These are phyloP conservation scores for Kluyveromyces lactis DNA, from an alignment of 805 yeast genomes.

Conservation along the genomic window DNA sequence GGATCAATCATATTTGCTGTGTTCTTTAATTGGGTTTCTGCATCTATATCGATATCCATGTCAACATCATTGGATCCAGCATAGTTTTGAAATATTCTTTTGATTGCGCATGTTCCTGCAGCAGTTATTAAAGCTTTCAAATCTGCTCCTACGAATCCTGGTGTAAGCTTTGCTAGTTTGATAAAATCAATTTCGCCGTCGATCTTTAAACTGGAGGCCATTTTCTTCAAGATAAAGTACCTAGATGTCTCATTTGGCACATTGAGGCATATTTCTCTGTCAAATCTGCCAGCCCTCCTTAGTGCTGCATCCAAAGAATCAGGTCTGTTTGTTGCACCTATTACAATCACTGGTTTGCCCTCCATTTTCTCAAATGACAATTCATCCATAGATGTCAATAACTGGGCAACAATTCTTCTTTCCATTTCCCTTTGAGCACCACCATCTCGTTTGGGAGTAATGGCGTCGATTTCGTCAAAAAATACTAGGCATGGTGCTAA, in stretches of 20 bases:
- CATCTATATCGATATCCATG: slow-evolving; percentile 25
- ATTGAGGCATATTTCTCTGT: slow-evolving; percentile 84
- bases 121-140: slow-evolving; percentile 88
- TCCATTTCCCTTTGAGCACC: slow-evolving; percentile 96
- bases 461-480: slow-evolving; percentile 96
- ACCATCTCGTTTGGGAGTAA: slow-evolving; percentile 95
- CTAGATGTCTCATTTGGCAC: slow-evolving; percentile 91
- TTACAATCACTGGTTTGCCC: slow-evolving; percentile 86
- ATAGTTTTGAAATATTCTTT: slow-evolving; percentile 69
- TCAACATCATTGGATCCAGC: slow-evolving; percentile 17
- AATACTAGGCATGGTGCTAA: slow-evolving; percentile 90
- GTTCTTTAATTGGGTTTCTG: slow-evolving; percentile 18
- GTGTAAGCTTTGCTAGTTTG: slow-evolving; percentile 81
- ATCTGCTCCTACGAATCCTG: slow-evolving; percentile 98
- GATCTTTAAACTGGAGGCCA: slow-evolving; percentile 59
- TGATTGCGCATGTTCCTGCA: slow-evolving; percentile 90
- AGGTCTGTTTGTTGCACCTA: slow-evolving; percentile 96
- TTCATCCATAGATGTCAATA: slow-evolving; percentile 92
- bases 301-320: slow-evolving; percentile 91
- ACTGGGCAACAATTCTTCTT: slow-evolving; percentile 89
- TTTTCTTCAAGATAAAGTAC: slow-evolving; percentile 61
- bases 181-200: slow-evolving; percentile 63
- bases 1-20: slow-evolving; percentile 29
- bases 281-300: slow-evolving; percentile 94
- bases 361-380: slow-evolving; percentile 78